Evolutionary conservation across 1,284 basidiomycete species (phyloP), one percentile per base, ranked within the genome.

Genomic region (Tremellales sp.): DNA sequence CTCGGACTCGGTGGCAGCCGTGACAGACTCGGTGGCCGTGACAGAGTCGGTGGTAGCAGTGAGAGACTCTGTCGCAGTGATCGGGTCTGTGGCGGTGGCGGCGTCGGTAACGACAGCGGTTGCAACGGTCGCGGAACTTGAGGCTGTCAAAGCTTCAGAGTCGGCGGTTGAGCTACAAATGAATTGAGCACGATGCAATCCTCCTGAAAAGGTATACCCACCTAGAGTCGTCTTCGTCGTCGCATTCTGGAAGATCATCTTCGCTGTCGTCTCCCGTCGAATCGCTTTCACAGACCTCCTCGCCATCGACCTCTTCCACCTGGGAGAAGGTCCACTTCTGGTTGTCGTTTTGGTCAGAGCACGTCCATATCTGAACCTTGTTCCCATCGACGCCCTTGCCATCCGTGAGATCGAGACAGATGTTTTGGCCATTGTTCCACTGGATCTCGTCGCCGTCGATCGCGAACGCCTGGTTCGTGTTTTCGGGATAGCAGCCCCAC

Each of bases 291-390:
- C 50, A 53, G 40, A 53, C 54, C 29, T 47, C 50, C 39, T 29
- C 48, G 48, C 40, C 44, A 31, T 58, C 63, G 26, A 61, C 56
- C 48, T 66, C 64, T 36, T 65, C 60, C 14, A 63, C 57, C 44
- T 62, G 57, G 35, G 46, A 50, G 44, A 65, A 60, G 26, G 41
- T 47, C 66, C 66, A 71, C 37, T 57, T 45, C 52, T 71, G 68
- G 55, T 71, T 68, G 44, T 52, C 48, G 58, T 69, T 71, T 41
- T 49, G 41, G 27, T 34, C 21, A 51, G 31, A 51, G 36, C 63
- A 66, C 22, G 47, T 49, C 63, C 63, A 66, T 33, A 63, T 54
- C 45, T 66, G 63, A 18, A 66, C 35, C 4, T 40, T 28, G 12
- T 50, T 63, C 10, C 63, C 63, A n/a, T 16, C 47, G 16, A 25